Evolutionary conservation across 495 filamentous ascomycete genomes (phyloP), one percentile per base, ranked within the genome.

Genomic region (Hamigera avellanea): DNA sequence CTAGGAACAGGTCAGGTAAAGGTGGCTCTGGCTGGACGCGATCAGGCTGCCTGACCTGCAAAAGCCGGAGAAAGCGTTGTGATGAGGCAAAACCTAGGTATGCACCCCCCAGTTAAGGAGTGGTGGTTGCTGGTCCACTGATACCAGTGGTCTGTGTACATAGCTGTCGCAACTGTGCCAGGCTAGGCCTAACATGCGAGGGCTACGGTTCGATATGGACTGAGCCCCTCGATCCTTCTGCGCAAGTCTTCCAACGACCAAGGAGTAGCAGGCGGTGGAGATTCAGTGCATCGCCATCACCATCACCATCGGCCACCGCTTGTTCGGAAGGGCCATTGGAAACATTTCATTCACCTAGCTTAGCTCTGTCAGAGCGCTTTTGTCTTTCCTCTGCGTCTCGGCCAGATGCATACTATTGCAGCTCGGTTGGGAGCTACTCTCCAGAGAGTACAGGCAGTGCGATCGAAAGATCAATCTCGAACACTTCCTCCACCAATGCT

Each of bases 161-260:
- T 18, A 67, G 63, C 33, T 67, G 63, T 33, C 53, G 53, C 19
- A 62, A 53, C 47, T 67, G 63, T 32, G 35, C 45, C 30, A 62
- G 61, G 25, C 44, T 61, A 34, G 63, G 61, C 5, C 46, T 58
- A 21, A 44, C 29, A 9, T 67, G 63, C 33, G 63, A 64, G 42
- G 63, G 63, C 26, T 67, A 67, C 49, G 50, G 55, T 5, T 62
- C 57, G n/a, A 53, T 65, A 28, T 67, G 63, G 63, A 54, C 56
- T 36, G 43, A 48, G 28, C 61, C 63, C 2, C 39, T 67, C 8
- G 47, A 56, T 13, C 61, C 60, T 13, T 52, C 53, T 1, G 48
- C 58, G 18, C 43, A 50, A 13, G 45, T 58, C 9, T 64, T 64
- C 27, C 49, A 53, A 23, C 33, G 45, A 17, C n/a, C 26, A n/a